Base-by-base conservation (phyloP, 495 filamentous ascomycete genomes). In the Articulospora tetracladia region DNA sequence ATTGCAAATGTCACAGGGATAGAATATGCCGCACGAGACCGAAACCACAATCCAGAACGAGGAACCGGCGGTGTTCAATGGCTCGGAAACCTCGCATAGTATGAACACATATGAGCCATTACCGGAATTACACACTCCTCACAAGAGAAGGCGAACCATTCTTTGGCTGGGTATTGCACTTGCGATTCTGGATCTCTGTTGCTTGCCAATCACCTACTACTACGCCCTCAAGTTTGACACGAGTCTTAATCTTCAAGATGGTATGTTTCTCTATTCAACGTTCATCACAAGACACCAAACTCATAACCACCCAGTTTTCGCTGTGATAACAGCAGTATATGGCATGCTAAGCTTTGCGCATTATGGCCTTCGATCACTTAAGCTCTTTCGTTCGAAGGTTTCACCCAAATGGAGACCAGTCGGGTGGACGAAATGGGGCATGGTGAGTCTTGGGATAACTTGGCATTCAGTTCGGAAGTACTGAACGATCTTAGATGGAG, bases 351-450 rank as follows among this genome's bases (percentile, higher is more conserved):
- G 63, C 25, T 66, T 66, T 26, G 39, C 56, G n/a, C 59, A 62
- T 47, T 66, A 60, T 51, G 56, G 34, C 7, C 28, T 66, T 39
- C 55, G 55, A 57, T 66, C 59, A 13, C 22, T 62, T 6, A 59
- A 57, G 52, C 30, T 66, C n/a, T 66, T 59, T 27, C 50, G 46
- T 10, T 25, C 59, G 19, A 61, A 58, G 48, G 51, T 10, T 4
- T 36, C 52, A 39, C 32, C 55, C 12, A 48, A 60, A 56, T 59
- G 59, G 48, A 58, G 55, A 51, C 64, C 64, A 7, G 53, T 66
- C 10, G 64, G 56, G 25, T 66, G 59, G 59, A 63, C 59, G 17
- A 62, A 50, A 60, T 66, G 56, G 64, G 60, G 60, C 48, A 59
- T 66, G 30, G 59, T 66, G 25, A 55, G 56, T 48, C 11, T 15